Evolutionary conservation across 352 stramenopile genomes (phyloP).

Genomic region (Phytophthora cajani): DNA sequence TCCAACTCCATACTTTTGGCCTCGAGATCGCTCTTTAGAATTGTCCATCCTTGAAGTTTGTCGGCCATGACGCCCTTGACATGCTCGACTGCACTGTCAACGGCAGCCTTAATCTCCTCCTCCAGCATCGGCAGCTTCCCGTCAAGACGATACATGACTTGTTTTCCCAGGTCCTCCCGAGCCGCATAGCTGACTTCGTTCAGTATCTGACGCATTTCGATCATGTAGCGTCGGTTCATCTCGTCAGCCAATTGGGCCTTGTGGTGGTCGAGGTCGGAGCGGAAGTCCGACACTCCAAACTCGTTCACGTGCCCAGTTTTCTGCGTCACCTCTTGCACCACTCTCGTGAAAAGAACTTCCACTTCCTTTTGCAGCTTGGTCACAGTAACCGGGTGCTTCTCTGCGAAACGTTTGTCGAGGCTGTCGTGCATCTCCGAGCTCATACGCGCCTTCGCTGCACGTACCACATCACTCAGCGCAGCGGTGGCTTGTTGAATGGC

Average conservation of each 20-base stretch:
- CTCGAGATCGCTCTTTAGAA: conserved; percentile 67
- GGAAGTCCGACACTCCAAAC: conserved; percentile 44
- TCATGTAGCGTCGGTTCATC: conserved; percentile 76
- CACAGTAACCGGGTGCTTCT: conserved; percentile 59
- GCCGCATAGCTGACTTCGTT: conserved; percentile 69
- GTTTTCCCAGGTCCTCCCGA: conserved; percentile 69
- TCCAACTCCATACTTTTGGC: conserved; percentile 73
- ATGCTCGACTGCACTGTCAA: conserved; percentile 63
- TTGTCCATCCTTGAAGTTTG: conserved; percentile 76
- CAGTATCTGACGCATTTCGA: conserved; percentile 81
- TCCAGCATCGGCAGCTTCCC: conserved; percentile 70
- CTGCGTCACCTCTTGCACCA: conserved; percentile 42
- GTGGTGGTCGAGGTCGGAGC: conserved; percentile 64
- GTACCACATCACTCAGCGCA: conserved; percentile 59
- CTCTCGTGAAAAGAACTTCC: conserved; percentile 46
- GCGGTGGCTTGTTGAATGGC: conserved; percentile 66
- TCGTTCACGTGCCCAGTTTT: conserved; percentile 32
- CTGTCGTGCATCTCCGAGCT: conserved; percentile 67
- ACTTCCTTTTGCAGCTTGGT: conserved; percentile 65
- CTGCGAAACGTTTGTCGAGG: conserved; percentile 63
- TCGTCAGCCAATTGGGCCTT: conserved; percentile 71
- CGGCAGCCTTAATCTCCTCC: conserved; percentile 65
- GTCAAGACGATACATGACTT: conserved; percentile 66
- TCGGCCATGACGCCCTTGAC: conserved; percentile 59
- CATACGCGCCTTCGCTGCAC: conserved; percentile 62